Evolutionary conservation across 768 basidiomycete species (phyloP), one percentile per base, ranked within the genome.

Genomic region (Psilocybe sp.): DNA sequence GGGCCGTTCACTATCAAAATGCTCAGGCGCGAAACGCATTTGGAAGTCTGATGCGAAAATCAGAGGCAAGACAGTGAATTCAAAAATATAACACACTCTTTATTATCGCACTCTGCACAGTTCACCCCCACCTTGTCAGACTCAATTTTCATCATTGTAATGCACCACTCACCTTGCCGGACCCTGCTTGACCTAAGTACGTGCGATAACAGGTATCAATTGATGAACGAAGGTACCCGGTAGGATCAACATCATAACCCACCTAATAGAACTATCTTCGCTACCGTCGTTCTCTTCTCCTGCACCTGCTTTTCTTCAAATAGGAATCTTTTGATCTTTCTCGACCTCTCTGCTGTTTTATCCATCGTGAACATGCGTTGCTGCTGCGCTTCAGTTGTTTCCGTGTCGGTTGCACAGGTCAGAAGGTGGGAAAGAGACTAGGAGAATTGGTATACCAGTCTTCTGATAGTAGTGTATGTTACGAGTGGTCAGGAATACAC

Each of bases 181-280:
- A 81, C 63, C 81, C 80, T 5, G 80, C 77, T 67, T 83, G 81
- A 33, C 81, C 81, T n/a, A n/a, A n/a, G n/a, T 82, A 43, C 16
- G 44, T 8, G 36, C 3, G 20, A 45, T 11, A 33, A 40, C 32
- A 49, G 40, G 33, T 3, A 36, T n/a, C 13, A 18, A 20, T 15
- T 18, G 15, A 50, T 31, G 33, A 20, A 43, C 31, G 51, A 5
- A 34, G 2, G 28, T n/a, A n/a, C n/a, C n/a, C n/a, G n/a, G n/a
- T 16, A 36, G 20, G 39, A 19, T 18, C 15, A 31, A 23, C 13
- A 13, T 20, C 12, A 18, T 55, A 64, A n/a, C n/a, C 48, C 46
- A 82, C 82, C 82, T 37, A 84, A 64, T 3, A 85, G 63, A 34
- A 85, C 65, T 35, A 85, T 74, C 60, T 80, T 80, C n/a, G n/a